Evolutionary conservation across 2,329 filamentous ascomycete species (phyloP).

Genomic region (Neofusicoccum cordaticola): DNA sequence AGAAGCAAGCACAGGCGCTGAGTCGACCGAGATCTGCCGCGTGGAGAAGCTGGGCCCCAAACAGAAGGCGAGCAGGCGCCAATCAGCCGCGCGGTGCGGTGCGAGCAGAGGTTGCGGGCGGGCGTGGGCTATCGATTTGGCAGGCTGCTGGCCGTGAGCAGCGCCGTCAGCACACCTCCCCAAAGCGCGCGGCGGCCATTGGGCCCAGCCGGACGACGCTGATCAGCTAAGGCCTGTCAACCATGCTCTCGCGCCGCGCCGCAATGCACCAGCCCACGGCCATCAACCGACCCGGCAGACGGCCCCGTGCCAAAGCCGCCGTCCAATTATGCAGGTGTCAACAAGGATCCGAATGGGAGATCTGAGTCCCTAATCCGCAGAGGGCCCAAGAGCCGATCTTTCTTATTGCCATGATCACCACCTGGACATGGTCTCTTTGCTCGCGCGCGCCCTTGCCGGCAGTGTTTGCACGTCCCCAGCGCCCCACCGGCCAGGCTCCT

Average conservation of each 20-base stretch:
- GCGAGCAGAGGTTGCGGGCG: neutral
- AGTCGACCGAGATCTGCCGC: slow-evolving; percentile 16
- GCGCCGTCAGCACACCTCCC: slow-evolving; percentile 12
- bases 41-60: slow-evolving; percentile 17
- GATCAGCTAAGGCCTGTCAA: slow-evolving; percentile 12
- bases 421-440: slow-evolving; percentile 16
- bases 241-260: slow-evolving; percentile 17
- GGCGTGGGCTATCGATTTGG: slow-evolving; percentile 3
- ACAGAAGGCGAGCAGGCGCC: slow-evolving; percentile 8
- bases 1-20: neutral
- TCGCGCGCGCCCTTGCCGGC: neutral
- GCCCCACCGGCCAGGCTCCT: neutral
- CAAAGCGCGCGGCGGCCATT: neutral
- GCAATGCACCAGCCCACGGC: slow-evolving; percentile 13
- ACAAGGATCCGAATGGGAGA: slow-evolving; percentile 16
- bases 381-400: slow-evolving; percentile 17
- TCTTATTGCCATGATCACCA: slow-evolving; percentile 19
- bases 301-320: slow-evolving; percentile 17
- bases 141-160: slow-evolving; percentile 1
- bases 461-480: neutral
- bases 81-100: neutral
- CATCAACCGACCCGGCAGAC: slow-evolving; percentile 16
- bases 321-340: slow-evolving; percentile 18
- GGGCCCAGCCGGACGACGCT: neutral
- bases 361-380: slow-evolving; percentile 17